Percentiles rank a stretch among this genome's conserved stretches.
These are phyloP conservation scores for Monascus purpureus DNA, from an alignment of 495 filamentous ascomycete species.

Conservation along the genomic window DNA sequence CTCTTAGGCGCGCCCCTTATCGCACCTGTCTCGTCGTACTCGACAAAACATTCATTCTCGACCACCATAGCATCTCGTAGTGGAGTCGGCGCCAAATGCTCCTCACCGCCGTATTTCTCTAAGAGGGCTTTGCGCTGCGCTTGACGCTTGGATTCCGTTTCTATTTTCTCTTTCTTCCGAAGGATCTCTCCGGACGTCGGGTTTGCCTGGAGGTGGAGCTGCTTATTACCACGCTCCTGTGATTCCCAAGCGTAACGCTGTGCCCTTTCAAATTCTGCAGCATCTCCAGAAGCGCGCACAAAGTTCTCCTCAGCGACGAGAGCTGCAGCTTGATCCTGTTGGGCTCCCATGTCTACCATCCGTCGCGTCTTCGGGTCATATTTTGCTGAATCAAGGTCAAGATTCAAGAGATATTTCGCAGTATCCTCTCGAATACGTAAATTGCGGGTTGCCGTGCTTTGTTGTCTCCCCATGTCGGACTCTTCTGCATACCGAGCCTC, in stretches of 20 bases:
- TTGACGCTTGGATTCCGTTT: slow-evolving; percentile 50
- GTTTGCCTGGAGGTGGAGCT: slow-evolving; percentile 87
- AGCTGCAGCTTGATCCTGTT: slow-evolving; percentile 66
- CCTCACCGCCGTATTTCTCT: slow-evolving; percentile 73
- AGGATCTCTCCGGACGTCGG: slow-evolving; percentile 81
- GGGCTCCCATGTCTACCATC: slow-evolving; percentile 82
- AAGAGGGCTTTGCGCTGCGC: slow-evolving; percentile 56
- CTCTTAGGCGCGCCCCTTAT: slow-evolving; percentile 79
- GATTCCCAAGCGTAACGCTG: slow-evolving; percentile 89
- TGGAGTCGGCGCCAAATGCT: slow-evolving; percentile 46
- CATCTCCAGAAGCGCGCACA: slow-evolving; percentile 79
- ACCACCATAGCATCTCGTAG: slow-evolving; percentile 52
- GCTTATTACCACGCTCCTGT: slow-evolving; percentile 63
- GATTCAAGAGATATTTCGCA: slow-evolving; percentile 91
- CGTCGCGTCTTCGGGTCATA: slow-evolving; percentile 95
- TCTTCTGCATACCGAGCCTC: slow-evolving; percentile 85
- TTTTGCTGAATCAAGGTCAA: slow-evolving; percentile 91
- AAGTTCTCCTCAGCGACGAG: slow-evolving; percentile 93
- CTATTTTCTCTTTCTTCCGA: slow-evolving; percentile 63
- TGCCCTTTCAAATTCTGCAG: slow-evolving; percentile 84
- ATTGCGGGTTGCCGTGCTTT: slow-evolving; percentile 79
- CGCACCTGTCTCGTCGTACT: slow-evolving; percentile 80
- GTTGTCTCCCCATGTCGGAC: slow-evolving; percentile 88
- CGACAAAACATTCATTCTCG: slow-evolving; percentile 79
- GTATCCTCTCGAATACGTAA: slow-evolving; percentile 91